Percentiles rank a stretch among this genome's conserved stretches.
Evolutionary conservation across 768 basidiomycete genomes (phyloP).

Genomic region (Termitomyces sp.): DNA sequence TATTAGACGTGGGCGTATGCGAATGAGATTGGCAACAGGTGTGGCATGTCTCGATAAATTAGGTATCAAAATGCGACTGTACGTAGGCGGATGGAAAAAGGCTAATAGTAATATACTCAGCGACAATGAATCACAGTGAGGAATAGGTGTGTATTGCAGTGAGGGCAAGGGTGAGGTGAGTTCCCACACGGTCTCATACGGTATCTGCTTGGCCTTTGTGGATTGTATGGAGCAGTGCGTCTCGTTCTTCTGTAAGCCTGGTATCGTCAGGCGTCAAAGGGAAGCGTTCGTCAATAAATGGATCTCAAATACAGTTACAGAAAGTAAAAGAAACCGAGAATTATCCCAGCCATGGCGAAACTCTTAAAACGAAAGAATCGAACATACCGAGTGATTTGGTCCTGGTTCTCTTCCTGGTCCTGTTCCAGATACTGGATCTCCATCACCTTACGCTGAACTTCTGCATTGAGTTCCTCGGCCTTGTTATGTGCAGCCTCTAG

Average conservation of each 20-base stretch:
- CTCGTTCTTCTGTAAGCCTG: slow-evolving; percentile 70
- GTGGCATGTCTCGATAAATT: slow-evolving; percentile 11
- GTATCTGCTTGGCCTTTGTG: slow-evolving; percentile 17
- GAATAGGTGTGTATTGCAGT: neutral
- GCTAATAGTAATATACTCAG: neutral
- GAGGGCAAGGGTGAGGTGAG: neutral
- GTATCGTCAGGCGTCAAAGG: slow-evolving; percentile 19
- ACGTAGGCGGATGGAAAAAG: slow-evolving; percentile 2
- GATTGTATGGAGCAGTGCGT: slow-evolving; percentile 29
- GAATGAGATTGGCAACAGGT: slow-evolving; percentile 6
- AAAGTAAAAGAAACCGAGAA: slow-evolving; percentile 52
- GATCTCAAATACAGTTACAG: slow-evolving; percentile 30
- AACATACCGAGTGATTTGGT: slow-evolving; percentile 76
- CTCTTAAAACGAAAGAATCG: slow-evolving; percentile 53
- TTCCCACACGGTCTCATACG: slow-evolving; percentile 9
- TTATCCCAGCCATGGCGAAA: slow-evolving; percentile 43
- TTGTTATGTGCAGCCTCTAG: slow-evolving; percentile 46
- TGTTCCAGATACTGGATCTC: slow-evolving; percentile 77
- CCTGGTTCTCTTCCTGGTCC: slow-evolving; percentile 72
- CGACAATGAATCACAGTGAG: slow-evolving; percentile 2
- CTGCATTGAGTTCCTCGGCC: slow-evolving; percentile 50
- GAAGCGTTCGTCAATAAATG: slow-evolving; percentile 32
- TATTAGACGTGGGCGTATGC: slow-evolving; percentile 5
- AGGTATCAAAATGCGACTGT: slow-evolving; percentile 9
- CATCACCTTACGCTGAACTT: slow-evolving; percentile 67